These are phyloP conservation scores for Hibiscus syriacus DNA, from an alignment of 345 rosid genomes.

Conservation along the genomic window DNA sequence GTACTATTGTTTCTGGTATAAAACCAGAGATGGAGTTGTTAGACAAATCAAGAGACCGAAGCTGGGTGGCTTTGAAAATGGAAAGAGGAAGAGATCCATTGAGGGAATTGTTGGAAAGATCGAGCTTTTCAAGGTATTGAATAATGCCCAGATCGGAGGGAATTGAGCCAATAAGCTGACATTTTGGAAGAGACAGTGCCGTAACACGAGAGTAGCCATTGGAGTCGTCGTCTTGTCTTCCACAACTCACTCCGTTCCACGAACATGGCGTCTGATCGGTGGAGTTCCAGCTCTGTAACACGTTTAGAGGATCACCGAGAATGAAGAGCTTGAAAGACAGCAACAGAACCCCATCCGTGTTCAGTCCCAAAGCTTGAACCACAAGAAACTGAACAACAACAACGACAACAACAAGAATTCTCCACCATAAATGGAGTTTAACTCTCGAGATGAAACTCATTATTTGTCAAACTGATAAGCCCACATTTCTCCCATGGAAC, in stretches of 20 bases:
- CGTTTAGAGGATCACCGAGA: constrained; percentile 54
- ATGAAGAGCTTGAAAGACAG: constrained; percentile 70
- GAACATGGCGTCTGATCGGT: constrained; percentile 60
- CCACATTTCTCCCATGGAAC: constrained; percentile 27
- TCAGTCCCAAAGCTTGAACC: constrained; percentile 33
- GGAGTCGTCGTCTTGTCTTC: constrained; percentile 2
- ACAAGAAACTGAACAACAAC: constrained; percentile 1
- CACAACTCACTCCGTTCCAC: constrained; percentile 75
- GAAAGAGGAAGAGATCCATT: constrained; percentile 71
- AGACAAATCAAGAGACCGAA: constrained; percentile 67
- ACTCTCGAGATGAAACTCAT: constrained; percentile 34
- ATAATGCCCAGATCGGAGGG: constrained; percentile 66
- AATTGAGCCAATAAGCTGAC: constrained; percentile 64
- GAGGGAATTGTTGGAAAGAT: constrained; percentile 71
- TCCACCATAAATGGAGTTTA: constrained; percentile 30
- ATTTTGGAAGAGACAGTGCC: constrained; percentile 49
- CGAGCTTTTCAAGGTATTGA: constrained; percentile 44
- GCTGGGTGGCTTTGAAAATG: constrained; percentile 48
- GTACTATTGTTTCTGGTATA: constrained; percentile 39
- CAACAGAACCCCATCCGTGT: constrained; percentile 68
- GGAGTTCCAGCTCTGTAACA: constrained; percentile 52
- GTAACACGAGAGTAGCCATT: constrained; percentile 36
- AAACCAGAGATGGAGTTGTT: constrained; percentile 55
- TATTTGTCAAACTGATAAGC: constrained; percentile 22
- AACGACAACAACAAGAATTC: constrained; percentile 17